Evolutionary conservation across 257 asterid genomes (phyloP).

Genomic region (Handroanthus guayacan): DNA sequence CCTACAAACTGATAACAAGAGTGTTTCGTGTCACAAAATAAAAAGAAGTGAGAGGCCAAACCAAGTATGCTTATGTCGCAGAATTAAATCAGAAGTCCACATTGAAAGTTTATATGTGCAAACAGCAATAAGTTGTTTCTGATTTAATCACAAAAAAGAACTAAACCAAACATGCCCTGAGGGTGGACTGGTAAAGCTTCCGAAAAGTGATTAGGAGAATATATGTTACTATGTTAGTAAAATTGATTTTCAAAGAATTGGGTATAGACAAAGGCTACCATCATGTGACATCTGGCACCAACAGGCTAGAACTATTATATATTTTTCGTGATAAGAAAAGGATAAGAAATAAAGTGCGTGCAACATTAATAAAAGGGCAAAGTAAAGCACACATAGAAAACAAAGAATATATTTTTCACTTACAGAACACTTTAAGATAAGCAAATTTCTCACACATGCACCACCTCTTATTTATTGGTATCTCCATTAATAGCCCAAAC

Average conservation of each 20-base stretch:
- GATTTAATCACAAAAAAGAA: background rate
- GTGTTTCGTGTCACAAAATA: constrained; percentile 17
- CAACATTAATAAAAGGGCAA: background rate
- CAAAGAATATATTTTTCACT: background rate
- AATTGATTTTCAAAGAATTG: background rate
- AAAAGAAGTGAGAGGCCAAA: constrained; percentile 7
- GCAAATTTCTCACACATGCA: constrained; percentile 15
- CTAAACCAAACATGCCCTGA: background rate
- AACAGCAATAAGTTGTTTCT: background rate
- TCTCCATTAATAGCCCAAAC: constrained; percentile 25
- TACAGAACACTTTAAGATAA: background rate
- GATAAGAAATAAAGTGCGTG: background rate
- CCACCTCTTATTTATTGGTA: background rate
- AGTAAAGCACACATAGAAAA: background rate
- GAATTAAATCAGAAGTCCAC: constrained; percentile 21
- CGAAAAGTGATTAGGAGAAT: background rate
- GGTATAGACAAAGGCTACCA: constrained; percentile 23
- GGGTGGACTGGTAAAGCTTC: background rate
- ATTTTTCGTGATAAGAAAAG: background rate
- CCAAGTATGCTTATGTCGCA: background rate
- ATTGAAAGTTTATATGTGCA: background rate
- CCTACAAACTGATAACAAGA: constrained; percentile 38
- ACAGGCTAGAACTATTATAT: constrained; percentile 4
- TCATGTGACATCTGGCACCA: background rate
- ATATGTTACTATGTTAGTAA: background rate